Evolutionary conservation across 768 basidiomycete species (phyloP), one percentile per base, ranked within the genome.

Genomic region (Podaxis mareebaensis): DNA sequence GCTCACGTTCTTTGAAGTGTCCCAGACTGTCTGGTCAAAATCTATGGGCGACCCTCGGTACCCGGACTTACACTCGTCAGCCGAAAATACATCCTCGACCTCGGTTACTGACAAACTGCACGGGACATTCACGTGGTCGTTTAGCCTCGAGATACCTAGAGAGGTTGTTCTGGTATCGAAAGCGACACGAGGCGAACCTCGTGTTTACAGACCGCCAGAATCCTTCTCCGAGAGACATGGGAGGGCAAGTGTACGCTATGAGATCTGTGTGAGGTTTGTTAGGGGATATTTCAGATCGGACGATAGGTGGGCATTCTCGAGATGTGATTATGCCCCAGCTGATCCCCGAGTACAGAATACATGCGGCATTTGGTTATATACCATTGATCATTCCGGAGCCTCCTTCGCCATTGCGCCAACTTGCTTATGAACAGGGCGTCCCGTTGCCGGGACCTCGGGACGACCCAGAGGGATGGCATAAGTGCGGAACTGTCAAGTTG

Each of bases 391-490:
- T 66, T n/a, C 76, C 76, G 30, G 65, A 66, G 15, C 72, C 74
- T 28, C 72, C 77, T 48, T 75, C 76, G 3, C 53, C 64, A 15
- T 68, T 76, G 15, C 69, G 78, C 4, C 76, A 74, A 64, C 67
- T 79, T 17, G 76, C 76, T 7, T 77, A 78, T 64, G 72, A 72
- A 63, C 72, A 76, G 58, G 67, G 71, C 30, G 71, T 69, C 30
- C 71, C 74, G n/a, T 65, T 79, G 17, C 69, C 74, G 15, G 75
- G 75, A 15, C 81, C 78, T 13, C 69, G 72, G 7, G 67, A 68
- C 22, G 80, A 81, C 68, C 74, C 78, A 38, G 74, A 76, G 40
- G 79, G 79, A 24, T 81, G 80, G 80, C 66, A 74, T 46, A 17
- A 67, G 70, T n/a, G 54, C 71, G 1, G 66, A 70, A 17, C 71